Conservation (phyloP, 2,329 filamentous ascomycete species). For the Chalaropsis thielavioides region DNA sequence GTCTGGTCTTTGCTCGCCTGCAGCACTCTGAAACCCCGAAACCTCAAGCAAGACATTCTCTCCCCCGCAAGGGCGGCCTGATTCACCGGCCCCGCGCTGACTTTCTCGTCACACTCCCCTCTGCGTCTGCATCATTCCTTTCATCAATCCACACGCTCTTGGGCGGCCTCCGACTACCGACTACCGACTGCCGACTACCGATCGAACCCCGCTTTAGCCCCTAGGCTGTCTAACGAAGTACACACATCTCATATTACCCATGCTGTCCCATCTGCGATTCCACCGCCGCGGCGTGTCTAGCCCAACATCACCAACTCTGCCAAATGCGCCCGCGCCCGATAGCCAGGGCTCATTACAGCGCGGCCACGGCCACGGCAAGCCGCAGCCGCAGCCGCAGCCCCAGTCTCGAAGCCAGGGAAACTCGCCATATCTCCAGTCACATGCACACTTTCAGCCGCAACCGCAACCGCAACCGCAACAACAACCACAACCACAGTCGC, state of each 20-base stretch:
- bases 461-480: background rate
- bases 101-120: background rate
- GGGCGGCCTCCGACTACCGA: background rate
- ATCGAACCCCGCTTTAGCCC: background rate
- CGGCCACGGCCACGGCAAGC: conserved; percentile 25
- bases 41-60: background rate
- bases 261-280: conserved; percentile 43
- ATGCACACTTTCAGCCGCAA: conserved; percentile 1
- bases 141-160: background rate
- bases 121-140: background rate
- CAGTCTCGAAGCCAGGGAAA: conserved; percentile 1
- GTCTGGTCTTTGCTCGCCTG: background rate
- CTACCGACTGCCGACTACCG: background rate
- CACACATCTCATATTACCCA: conserved; percentile 22
- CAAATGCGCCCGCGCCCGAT: conserved; percentile 18
- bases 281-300: conserved; percentile 43
- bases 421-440: conserved; percentile 11
- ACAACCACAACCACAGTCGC: background rate
- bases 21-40: background rate
- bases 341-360: conserved; percentile 6
- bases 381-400: background rate
- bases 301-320: conserved; percentile 37
- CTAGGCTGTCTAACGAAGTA: background rate
- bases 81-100: background rate
- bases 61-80: background rate